Conservation (phyloP, 2,329 filamentous ascomycete genomes). For the Pyricularia pennisetigena region DNA sequence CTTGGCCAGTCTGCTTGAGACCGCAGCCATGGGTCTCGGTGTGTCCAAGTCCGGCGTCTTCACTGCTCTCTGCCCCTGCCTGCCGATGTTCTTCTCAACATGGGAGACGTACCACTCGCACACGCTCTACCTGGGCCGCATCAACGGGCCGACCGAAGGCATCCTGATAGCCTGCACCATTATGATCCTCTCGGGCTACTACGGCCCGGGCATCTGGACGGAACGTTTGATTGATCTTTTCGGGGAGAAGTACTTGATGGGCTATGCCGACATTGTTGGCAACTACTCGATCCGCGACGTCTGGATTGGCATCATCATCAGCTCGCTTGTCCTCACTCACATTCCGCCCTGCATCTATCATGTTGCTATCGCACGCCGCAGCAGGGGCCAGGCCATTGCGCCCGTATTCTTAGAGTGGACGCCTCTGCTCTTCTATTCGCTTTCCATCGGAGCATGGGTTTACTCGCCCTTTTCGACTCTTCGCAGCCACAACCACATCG, state of each 20-base stretch:
- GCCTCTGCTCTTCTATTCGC: conserved; percentile 74
- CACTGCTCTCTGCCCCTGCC: conserved; percentile 79
- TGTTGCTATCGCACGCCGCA: conserved; percentile 66
- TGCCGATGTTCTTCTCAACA: conserved; percentile 99
- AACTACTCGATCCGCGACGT: conserved; percentile 73
- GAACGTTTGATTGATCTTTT: conserved; percentile 62
- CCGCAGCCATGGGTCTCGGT: conserved; percentile 86
- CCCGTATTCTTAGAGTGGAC: conserved; percentile 92
- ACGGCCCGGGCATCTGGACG: conserved; percentile 81
- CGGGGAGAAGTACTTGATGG: conserved; percentile 37
- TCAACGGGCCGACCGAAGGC: conserved; percentile 96
- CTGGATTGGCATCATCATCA: conserved; percentile 67
- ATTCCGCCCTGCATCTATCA: conserved; percentile 85
- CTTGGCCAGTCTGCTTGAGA: conserved; percentile 80
- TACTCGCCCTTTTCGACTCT: conserved; percentile 82
- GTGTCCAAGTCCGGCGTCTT: conserved; percentile 78
- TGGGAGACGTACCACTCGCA: conserved; percentile 99
- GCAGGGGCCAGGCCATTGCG: conserved; percentile 61
- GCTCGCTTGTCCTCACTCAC: conserved; percentile 60
- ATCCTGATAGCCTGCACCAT: conserved; percentile 77
- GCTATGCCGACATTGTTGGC: conserved; percentile 51
- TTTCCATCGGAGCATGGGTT: conserved; percentile 71
- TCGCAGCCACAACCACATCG: conserved; percentile 73
- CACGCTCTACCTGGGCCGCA: conserved; percentile 87
- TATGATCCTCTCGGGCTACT: conserved; percentile 81